phyloP scores from a whole-genome alignment of 352 stramenopile genomes.

The Globisporangium middletonii region DNA sequence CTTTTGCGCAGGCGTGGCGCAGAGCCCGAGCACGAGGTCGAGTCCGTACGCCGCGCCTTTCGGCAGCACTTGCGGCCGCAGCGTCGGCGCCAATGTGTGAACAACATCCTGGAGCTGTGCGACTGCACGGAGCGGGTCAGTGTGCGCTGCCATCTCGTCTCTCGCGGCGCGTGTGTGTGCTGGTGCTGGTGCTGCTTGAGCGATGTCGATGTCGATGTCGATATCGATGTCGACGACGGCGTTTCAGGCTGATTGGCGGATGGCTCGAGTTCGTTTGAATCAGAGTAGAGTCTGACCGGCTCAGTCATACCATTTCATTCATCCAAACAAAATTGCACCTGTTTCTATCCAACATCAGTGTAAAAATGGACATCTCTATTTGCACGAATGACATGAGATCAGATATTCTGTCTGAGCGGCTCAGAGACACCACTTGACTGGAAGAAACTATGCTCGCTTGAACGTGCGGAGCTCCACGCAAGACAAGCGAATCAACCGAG shows the following conservation, averaged over 20 bases:
- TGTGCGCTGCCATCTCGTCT: conserved; percentile 6
- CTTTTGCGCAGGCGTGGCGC: conserved; percentile 55
- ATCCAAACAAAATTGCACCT: too few species aligned
- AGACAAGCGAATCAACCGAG: too few species aligned
- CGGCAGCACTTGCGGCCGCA: conserved; percentile 64
- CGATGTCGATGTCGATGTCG: background rate
- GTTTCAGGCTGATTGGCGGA: background rate
- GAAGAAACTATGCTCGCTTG: too few species aligned
- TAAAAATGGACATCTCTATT: too few species aligned
- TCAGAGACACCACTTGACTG: too few species aligned
- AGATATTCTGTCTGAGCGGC: too few species aligned
- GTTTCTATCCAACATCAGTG: too few species aligned
- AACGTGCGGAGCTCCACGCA: too few species aligned
- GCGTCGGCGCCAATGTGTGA: conserved; percentile 36
- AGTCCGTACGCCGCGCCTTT: conserved; percentile 53
- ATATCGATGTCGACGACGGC: background rate
- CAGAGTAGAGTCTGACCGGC: too few species aligned
- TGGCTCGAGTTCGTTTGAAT: too few species aligned
- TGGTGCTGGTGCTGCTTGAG: background rate
- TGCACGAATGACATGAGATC: too few species aligned
- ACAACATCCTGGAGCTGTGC: conserved; percentile 59
- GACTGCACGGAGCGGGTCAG: conserved; percentile 50
- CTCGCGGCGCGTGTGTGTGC: background rate
- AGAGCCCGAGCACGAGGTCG: conserved; percentile 57
- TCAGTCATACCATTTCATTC: too few species aligned